A percentile compares a stretch with the other conserved stretches of the same genome.
Conservation (phyloP, 1,284 basidiomycete genomes). For the Fistulinella staudtii region DNA sequence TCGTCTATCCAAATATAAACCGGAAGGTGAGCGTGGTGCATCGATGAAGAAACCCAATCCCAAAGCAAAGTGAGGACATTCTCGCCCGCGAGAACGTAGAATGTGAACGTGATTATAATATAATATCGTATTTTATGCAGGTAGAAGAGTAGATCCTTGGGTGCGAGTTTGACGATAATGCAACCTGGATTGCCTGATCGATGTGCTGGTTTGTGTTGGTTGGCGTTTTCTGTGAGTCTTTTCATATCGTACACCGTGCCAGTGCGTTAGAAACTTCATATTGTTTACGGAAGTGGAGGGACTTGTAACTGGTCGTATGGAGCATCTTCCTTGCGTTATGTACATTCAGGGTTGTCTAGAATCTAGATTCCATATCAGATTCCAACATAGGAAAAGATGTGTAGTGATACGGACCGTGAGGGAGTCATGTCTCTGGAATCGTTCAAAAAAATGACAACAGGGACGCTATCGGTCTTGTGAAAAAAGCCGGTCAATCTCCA, state of each 20-base stretch:
- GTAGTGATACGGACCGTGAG: no score
- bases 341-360: slow-evolving; percentile 8
- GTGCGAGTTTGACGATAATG: not conserved
- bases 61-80: not conserved
- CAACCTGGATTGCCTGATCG: not conserved
- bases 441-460: no score
- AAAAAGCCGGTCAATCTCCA: not conserved
- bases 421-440: no score
- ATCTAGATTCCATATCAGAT: slow-evolving; percentile 6
- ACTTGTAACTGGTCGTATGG: no score
- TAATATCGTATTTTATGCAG: slow-evolving; percentile 5
- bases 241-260: slow-evolving; percentile 25
- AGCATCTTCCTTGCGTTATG: not conserved
- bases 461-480: no score
- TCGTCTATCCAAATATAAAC: no score
- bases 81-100: slow-evolving; percentile 9
- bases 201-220: not conserved
- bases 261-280: slow-evolving; percentile 8
- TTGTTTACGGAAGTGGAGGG: not conserved
- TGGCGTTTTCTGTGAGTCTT: not conserved
- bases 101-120: slow-evolving; percentile 1
- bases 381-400: not conserved
- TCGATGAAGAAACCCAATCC: not conserved
- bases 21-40: no score
- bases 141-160: not conserved